Evolutionary conservation across 2,329 filamentous ascomycete species (phyloP).

Genomic region (Diplocarpon rosae): DNA sequence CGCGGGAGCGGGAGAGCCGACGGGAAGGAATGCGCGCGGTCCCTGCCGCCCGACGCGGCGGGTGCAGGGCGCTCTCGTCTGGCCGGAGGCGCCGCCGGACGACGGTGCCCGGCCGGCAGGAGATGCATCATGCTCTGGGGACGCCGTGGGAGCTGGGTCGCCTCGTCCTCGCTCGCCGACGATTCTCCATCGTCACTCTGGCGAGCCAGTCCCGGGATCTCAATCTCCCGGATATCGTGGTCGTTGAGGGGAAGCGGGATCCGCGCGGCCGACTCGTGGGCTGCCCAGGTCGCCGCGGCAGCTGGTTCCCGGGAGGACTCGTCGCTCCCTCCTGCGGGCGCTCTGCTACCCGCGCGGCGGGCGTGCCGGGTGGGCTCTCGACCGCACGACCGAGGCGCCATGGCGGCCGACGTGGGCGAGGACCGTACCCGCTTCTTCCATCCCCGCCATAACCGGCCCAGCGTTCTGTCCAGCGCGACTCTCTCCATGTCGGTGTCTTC

Average conservation of each 20-base stretch:
- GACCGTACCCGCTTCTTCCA: conserved; percentile 81
- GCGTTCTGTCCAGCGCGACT: conserved; percentile 75
- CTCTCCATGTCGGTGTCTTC: conserved; percentile 90
- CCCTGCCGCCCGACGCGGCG: conserved; percentile 13
- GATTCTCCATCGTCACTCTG: conserved; percentile 48
- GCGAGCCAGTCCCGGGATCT: conserved; percentile 57
- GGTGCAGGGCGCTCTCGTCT: conserved; percentile 14
- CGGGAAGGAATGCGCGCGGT: conserved; percentile 25
- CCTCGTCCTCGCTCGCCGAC: conserved; percentile 30
- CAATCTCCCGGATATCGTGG: conserved; percentile 68
- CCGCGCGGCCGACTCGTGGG: conserved; percentile 35
- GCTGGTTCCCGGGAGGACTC: too few relatives aligned
- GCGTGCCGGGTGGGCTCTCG: conserved; percentile 31
- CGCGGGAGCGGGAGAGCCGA: conserved; percentile 15
- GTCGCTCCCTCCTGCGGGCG: too few relatives aligned
- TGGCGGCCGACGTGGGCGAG: conserved; percentile 37
- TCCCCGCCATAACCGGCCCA: conserved; percentile 84
- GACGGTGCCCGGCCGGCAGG: not conserved
- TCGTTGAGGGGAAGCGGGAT: conserved; percentile 59
- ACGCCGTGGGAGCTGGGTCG: conserved; percentile 28
- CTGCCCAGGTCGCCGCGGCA: conserved; percentile 6
- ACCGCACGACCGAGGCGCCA: conserved; percentile 38
- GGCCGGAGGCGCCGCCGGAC: conserved; percentile 21
- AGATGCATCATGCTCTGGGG: conserved; percentile 32
- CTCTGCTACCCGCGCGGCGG: too few relatives aligned